These are phyloP conservation scores for Setomelanomma holmii DNA, from an alignment of 2,329 filamentous ascomycete species.

Conservation along the genomic window DNA sequence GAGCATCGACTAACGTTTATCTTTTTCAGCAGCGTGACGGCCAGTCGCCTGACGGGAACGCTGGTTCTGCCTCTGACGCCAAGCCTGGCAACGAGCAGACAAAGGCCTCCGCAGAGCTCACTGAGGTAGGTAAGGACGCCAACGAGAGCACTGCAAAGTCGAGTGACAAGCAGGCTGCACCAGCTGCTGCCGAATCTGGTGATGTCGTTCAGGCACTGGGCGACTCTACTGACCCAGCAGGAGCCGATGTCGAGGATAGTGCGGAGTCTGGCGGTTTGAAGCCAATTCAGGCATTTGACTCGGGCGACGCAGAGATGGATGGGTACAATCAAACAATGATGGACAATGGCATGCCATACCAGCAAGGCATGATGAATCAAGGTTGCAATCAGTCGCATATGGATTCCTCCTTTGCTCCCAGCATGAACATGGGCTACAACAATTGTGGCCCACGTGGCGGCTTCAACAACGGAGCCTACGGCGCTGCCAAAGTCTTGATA, in stretches of 20 bases:
- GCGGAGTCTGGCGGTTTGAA: conserved; percentile 32
- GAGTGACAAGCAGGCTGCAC: conserved; percentile 7
- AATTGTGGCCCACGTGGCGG: conserved; percentile 56
- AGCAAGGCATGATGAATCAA: conserved; percentile 44
- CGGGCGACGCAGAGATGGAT: conserved; percentile 30
- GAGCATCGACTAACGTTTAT: conserved; percentile 35
- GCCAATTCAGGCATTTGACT: conserved; percentile 45
- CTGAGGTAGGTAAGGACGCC: conserved; percentile 40
- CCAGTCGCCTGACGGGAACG: conserved; percentile 37
- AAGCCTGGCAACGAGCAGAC: conserved; percentile 40
- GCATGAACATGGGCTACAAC: conserved; percentile 48
- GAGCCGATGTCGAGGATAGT: conserved; percentile 17
- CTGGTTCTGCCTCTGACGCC: conserved; percentile 40
- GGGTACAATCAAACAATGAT: conserved; percentile 37
- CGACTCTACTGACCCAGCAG: conserved; percentile 27
- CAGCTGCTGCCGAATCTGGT: conserved; percentile 9
- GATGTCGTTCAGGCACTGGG: conserved; percentile 15
- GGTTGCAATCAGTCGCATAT: conserved; percentile 63
- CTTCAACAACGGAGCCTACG: conserved; percentile 48
- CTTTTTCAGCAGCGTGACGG: conserved; percentile 36
- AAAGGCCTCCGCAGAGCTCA: conserved; percentile 27
- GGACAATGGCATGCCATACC: conserved; percentile 34
- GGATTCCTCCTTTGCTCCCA: conserved; percentile 49
- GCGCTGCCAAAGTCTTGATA: conserved; percentile 46
- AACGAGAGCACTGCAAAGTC: conserved; percentile 14